Base-by-base conservation (phyloP, 192 early-diverging fungal species). In the Chytriomyces sp. region DNA sequence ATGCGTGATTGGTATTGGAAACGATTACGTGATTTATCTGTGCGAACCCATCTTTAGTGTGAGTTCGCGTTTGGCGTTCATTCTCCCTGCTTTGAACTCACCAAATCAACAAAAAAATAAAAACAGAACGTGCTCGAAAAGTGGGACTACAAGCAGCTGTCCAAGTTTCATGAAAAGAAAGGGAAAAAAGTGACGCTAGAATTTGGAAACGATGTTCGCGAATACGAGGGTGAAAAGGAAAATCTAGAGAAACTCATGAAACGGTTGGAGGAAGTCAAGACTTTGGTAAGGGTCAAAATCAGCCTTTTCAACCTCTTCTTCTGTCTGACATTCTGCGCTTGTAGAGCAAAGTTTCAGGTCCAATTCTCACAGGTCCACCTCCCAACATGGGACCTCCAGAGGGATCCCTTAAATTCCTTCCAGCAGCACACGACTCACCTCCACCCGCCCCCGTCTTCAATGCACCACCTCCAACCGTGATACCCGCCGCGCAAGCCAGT, bases 151-250 rank as follows among this genome's bases (percentile, higher is more conserved):
- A 79, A 61, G 26, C 48, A 72, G 9, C 23, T 86, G 43, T 63
- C 72, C 20, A 79, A 78, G 50, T 79, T 83, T 46, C 80, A 47
- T 35, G 84, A 89, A 49, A 86, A 88, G 67, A 86, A 88, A 59
- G 68, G 68, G 18, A 88, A 88, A 45, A 88, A 86, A 69, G 62
- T 86, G 24, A 78, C 79, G 6, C 65, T 89, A 24, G 81, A 86
- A 48, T 75, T 89, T 64, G 78, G 74, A 10, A 49, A 61, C 2
- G 83, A 86, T 44, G 71, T 75, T 13, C 72, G 81, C 28, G 86
- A 89, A 67, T 88, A 81, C 45, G 84, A 89, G 69, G 86, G 84
- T 13, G 83, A 83, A n/a, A 89, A 89, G 72, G 62, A 65, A 7
- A 84, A 89, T 68, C 67, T 89, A 6, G 66, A 79, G 11, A 63